These are phyloP conservation scores for Lyophyllum atratum DNA, from an alignment of 768 basidiomycete genomes.

Conservation along the genomic window DNA sequence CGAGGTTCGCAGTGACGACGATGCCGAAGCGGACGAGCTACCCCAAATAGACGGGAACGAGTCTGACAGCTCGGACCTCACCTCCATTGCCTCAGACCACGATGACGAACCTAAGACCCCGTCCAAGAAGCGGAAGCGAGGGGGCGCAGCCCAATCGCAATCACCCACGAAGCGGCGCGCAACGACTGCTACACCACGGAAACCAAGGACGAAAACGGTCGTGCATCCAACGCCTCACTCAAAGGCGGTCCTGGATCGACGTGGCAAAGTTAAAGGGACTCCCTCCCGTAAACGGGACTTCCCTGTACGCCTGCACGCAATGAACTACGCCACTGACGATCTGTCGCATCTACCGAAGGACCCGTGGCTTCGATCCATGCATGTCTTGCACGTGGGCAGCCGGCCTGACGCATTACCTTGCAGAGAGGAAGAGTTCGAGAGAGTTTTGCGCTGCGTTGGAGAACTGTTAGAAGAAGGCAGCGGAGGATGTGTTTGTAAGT, in stretches of 20 bases:
- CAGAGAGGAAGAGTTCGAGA: constrained; percentile 80
- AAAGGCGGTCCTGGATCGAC: constrained; percentile 61
- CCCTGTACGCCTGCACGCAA: constrained; percentile 26
- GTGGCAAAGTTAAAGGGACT: constrained; percentile 26
- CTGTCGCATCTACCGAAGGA: constrained; percentile 64
- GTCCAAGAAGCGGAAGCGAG: constrained; percentile 51
- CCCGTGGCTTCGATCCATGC: constrained; percentile 87
- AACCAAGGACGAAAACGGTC: constrained; percentile 35
- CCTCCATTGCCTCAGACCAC: constrained; percentile 29
- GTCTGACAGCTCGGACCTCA: constrained; percentile 27
- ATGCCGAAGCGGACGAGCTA: constrained; percentile 20
- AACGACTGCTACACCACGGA: constrained; percentile 30
- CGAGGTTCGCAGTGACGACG: constrained; percentile 15
- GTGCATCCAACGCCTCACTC: constrained; percentile 77
- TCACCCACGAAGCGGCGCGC: constrained; percentile 26
- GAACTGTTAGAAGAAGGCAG: constrained; percentile 90
- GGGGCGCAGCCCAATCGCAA: not conserved
- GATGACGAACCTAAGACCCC: constrained; percentile 52
- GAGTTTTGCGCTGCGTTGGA: constrained; percentile 74
- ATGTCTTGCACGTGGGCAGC: constrained; percentile 90
- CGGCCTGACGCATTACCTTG: constrained; percentile 90
- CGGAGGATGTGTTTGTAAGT: constrained; percentile 93
- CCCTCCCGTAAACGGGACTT: constrained; percentile 26
- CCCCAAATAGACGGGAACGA: constrained; percentile 25
- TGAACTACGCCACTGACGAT: constrained; percentile 34